Evolutionary conservation across 169 alveolate species (phyloP), one percentile per base, ranked within the genome.

Genomic region (Eimeria maxima): DNA sequence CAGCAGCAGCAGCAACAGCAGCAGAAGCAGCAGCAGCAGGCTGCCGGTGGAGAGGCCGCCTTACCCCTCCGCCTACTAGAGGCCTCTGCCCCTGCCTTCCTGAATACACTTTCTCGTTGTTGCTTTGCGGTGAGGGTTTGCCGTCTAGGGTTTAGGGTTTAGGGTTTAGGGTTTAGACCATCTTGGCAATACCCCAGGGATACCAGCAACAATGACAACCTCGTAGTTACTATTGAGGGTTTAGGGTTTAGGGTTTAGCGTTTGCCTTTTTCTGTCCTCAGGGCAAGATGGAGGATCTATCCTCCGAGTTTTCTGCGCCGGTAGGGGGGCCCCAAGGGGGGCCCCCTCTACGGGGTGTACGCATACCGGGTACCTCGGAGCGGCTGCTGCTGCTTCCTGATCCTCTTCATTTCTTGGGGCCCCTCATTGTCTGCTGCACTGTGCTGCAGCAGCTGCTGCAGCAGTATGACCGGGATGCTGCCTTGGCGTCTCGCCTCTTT

Each of bases 361-460:
- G 60, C 16, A 14, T 14, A 53, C 60, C 6, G 3, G 3, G 60
- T 7, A 0, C 60, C 60, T 53, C 20, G 20, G 60, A 53, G 3
- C 60, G 8, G 78, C 78, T 24, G 78, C 78, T 67, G 78, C 78
- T 67, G 78, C 60, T 53, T 7, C 60, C 60, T 7, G 60, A 53
- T 7, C 60, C 60, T 53, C 60, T 53, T 53, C 60, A 1, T 24
- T 67, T 29, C 20, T 18, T 67, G 78, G 78, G 78, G 3, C 78
- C 78, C 78, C 78, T 67, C 24, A 24, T 18, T 67, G 78, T 0
- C 13, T 24, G 78, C 29, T 67, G 78, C 24, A 24, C 38, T 24
- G 38, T 24, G 44, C 78, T 67, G 44, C 78, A 67, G 38, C 78
- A n/a, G 78, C 78, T 67, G 78, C 78, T 67, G 78, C 78, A 13